Evolutionary conservation across 768 basidiomycete species (phyloP), one percentile per base, ranked within the genome.

Genomic region (Suillus lakei): DNA sequence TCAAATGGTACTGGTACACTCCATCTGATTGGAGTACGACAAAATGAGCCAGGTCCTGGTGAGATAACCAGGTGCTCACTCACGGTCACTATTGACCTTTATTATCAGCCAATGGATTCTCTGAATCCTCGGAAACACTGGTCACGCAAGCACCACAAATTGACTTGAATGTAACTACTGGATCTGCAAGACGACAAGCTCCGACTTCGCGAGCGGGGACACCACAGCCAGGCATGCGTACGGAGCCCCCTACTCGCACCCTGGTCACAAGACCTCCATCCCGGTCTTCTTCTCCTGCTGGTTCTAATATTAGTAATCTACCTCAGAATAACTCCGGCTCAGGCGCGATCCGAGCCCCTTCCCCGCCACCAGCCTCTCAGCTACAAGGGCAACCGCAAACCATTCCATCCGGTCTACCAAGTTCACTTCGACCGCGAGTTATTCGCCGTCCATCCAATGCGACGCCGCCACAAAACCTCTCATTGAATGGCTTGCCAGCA

Each of bases 11-110:
- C 82, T 32, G 74, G 77, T 1, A 71, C 82, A 10, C 74, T 93
- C 65, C 85, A 88, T 34, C 74, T 93, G 28, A 84, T 86, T 34
- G 91, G 91, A 10, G 71, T 92, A 4, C 72, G 79, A 56, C 84
- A 86, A 56, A 71, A 74, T n/a, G 79, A 79, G 44, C 69, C 65
- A 53, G 51, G 71, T n/a, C 67, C 72, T 64, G 67, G 84, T 84
- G 72, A 61, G 77, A 69, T n/a, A 30, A 60, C 43, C 50, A 32
- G 9, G 41, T 67, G 28, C 41, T 63, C 46, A 36, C 16, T 59
- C n/a, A 36, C 18, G 61, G 36, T n/a, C 36, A 28, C 26, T 63
- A 38, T 30, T 60, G 55, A 54, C 30, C 39, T 54, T 46, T 53
- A 12, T 63, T 32, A 64, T 68, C 64, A 66, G 65, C 60, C 43